Conservation (phyloP, 1,139 yeast species). For the Sugiyamaella paludigena region DNA sequence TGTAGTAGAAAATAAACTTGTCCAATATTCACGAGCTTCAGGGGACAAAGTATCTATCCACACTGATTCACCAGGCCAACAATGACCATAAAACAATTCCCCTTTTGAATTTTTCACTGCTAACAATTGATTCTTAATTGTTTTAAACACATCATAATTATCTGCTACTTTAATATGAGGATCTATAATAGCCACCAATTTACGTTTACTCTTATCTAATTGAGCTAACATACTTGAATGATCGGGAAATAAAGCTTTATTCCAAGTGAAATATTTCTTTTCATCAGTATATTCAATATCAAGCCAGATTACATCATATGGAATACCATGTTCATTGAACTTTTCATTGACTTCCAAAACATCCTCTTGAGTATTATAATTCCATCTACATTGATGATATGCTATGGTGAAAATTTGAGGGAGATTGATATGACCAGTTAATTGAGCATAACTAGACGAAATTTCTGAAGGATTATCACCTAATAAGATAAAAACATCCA, state of each 20-base stretch:
- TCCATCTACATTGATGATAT: slow-evolving; percentile 97
- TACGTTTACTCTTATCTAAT: slow-evolving; percentile 71
- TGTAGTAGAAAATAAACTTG: slow-evolving; percentile 38
- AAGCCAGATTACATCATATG: slow-evolving; percentile 92
- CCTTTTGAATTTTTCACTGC: slow-evolving; percentile 49
- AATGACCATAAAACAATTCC: slow-evolving; percentile 70
- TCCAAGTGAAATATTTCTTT: slow-evolving; percentile 92
- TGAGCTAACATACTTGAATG: slow-evolving; percentile 64
- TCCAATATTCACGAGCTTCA: slow-evolving; percentile 60
- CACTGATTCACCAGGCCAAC: slow-evolving; percentile 97
- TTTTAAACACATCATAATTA: slow-evolving; percentile 63
- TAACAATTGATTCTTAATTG: slow-evolving; percentile 42
- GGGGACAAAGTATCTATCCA: slow-evolving; percentile 90
- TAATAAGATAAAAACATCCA: slow-evolving; percentile 71
- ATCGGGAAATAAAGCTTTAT: slow-evolving; percentile 66
- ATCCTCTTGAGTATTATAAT: slow-evolving; percentile 84
- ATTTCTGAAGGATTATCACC: slow-evolving; percentile 62
- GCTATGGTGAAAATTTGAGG: slow-evolving; percentile 84
- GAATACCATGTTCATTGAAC: slow-evolving; percentile 74
- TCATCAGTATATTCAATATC: slow-evolving; percentile 88
- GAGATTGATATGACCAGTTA: slow-evolving; percentile 75
- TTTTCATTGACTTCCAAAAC: slow-evolving; percentile 64
- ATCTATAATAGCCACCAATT: slow-evolving; percentile 81
- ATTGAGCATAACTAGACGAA: slow-evolving; percentile 57
- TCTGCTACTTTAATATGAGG: slow-evolving; percentile 73